A percentile compares a stretch with the other conserved stretches of the same genome.
Conservation (phyloP, 768 basidiomycete species). For the Trametes cubensis region DNA sequence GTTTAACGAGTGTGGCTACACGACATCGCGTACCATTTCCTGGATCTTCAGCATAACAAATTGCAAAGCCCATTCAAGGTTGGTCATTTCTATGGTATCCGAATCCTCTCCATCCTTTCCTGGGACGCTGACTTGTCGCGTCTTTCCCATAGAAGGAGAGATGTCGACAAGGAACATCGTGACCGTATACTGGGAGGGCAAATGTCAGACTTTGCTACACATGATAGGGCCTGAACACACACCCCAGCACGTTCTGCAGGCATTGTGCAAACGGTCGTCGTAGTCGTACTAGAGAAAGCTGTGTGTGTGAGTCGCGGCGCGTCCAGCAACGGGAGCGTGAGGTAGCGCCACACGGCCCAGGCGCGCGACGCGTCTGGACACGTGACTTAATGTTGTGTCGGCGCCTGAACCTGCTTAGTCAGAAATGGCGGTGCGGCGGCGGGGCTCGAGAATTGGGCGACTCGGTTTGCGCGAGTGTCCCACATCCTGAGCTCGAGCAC, state of each 20-base stretch:
- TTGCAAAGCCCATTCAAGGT: constrained; percentile 81
- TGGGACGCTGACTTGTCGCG: constrained; percentile 58
- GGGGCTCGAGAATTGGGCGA: constrained; percentile 9
- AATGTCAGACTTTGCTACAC: no score
- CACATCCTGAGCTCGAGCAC: constrained; percentile 33
- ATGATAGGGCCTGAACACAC: constrained; percentile 29
- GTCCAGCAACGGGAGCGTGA: not conserved
- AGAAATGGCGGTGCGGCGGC: constrained; percentile 10
- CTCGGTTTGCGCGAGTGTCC: constrained; percentile 16
- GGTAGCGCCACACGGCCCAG: not conserved
- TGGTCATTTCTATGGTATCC: constrained; percentile 62
- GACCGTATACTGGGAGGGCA: constrained; percentile 66
- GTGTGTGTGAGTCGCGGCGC: not conserved
- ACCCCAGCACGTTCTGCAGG: constrained; percentile 82
- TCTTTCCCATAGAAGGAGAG: constrained; percentile 81
- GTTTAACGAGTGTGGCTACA: no score
- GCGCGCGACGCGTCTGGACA: constrained; percentile 29
- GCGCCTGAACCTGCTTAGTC: constrained; percentile 12
- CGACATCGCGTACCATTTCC: constrained; percentile 85
- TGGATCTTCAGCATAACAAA: constrained; percentile 90
- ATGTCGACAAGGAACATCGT: constrained; percentile 90
- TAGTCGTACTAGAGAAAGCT: constrained; percentile 13
- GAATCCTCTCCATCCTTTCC: constrained; percentile 52
- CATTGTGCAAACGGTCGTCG: constrained; percentile 45
- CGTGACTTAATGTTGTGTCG: constrained; percentile 13